These are phyloP conservation scores for Hymenoscyphus infarciens DNA, from an alignment of 2,329 filamentous ascomycete species.

Conservation along the genomic window DNA sequence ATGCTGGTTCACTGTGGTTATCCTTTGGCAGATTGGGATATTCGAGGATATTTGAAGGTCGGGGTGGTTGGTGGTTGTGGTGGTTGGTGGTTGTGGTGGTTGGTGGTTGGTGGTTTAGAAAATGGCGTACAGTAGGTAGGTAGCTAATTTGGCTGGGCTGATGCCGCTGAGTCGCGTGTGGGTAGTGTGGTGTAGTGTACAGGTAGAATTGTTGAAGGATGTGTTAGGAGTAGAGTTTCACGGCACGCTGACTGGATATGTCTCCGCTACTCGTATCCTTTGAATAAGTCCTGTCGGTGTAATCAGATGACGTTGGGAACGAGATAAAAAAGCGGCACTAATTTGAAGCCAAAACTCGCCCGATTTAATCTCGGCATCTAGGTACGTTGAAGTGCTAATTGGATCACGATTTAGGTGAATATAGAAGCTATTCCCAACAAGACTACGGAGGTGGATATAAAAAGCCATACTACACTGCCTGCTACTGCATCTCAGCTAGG, in stretches of 20 bases:
- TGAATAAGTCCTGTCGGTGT: background rate
- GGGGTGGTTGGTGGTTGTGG: slow-evolving; percentile 2
- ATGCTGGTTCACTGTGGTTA: background rate
- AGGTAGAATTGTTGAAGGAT: background rate
- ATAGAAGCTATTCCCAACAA: background rate
- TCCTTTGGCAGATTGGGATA: background rate
- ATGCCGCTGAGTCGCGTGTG: slow-evolving; percentile 1
- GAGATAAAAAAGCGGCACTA: background rate
- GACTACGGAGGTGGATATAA: background rate
- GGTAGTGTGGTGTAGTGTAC: background rate
- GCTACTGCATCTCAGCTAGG: background rate
- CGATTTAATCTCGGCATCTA: background rate
- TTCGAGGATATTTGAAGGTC: background rate
- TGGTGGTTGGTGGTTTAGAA: background rate
- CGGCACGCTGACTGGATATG: background rate
- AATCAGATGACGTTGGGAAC: background rate
- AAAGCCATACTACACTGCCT: background rate
- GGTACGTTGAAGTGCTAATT: too few species aligned
- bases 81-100: background rate
- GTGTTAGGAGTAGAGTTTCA: background rate
- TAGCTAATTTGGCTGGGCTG: too few species aligned
- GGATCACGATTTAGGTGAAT: background rate
- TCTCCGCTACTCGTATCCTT: too few species aligned
- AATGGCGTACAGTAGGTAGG: background rate
- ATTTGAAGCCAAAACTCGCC: background rate